Base-by-base conservation (phyloP, 1,284 basidiomycete species). In the Porodaedalea pini region DNA sequence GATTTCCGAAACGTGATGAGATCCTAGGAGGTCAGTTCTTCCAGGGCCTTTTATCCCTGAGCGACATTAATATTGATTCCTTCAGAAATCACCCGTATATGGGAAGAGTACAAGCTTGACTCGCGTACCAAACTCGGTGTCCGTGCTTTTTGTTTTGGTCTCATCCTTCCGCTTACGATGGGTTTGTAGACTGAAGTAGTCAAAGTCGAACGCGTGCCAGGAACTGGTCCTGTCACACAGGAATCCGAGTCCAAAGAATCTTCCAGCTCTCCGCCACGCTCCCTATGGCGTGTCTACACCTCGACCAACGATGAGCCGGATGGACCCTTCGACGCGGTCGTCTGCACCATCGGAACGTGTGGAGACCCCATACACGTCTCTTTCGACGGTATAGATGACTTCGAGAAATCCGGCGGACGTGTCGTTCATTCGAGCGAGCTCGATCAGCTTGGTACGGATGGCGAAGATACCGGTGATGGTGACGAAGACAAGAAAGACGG, bases 261-360 rank as follows among this genome's bases (percentile, higher is more conserved):
- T 62, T 0, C 67, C 17, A 47, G 6, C 7, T 71, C 36, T 69
- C 71, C 7, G 49, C 65, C 1, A 62, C 71, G 49, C 68, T 67
- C 72, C 4, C 69, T 73, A 11, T 87, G 84, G 84, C 67, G 78
- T 43, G 71, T 86, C 65, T 73, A 74, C 52, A 68, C 66, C 7
- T 68, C 72, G 37, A 66, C 67, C 21, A 79, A 83, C 54, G 75
- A 75, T 62, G 73, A 71, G 8, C 60, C 65, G 10, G 77, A 80
- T 50, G 77, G 73, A 4, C 66, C 71, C n/a, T 86, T 81, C 62
- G 82, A 85, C 63, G 82, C 79, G 0, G 67, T 85, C 59, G 78
- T 84, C 47, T 80, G 78, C 47, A 77, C 77, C 2, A 70, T 84
- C 32, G 83, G 83, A 2, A 84, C 81, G 0, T 83, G 81, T 62